A percentile compares a stretch with the other conserved stretches of the same genome.
These are phyloP conservation scores for Phytophthora meadii DNA, from an alignment of 352 stramenopile genomes.

Conservation along the genomic window DNA sequence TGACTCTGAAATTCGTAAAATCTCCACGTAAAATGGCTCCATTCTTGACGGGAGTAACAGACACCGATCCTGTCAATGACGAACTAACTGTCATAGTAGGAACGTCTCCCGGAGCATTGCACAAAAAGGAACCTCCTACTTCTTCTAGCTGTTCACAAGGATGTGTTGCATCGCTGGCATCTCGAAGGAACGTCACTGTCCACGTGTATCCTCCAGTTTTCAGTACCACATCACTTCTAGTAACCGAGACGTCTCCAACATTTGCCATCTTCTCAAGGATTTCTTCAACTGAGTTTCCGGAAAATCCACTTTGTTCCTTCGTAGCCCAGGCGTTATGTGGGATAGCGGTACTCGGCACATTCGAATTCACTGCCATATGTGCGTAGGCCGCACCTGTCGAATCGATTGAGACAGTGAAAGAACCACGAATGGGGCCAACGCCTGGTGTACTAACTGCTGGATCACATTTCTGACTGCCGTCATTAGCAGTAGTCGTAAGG, in stretches of 20 bases:
- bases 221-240: slow-evolving; percentile 82
- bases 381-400: slow-evolving; percentile 45
- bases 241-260: slow-evolving; percentile 94
- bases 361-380: slow-evolving; percentile 73
- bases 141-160: slow-evolving; percentile 76
- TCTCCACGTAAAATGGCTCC: slow-evolving; percentile 89
- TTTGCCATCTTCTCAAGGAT: slow-evolving; percentile 95
- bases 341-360: slow-evolving; percentile 83
- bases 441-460: slow-evolving; percentile 33
- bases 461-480: slow-evolving; percentile 61
- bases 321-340: slow-evolving; percentile 93
- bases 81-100: slow-evolving; percentile 32
- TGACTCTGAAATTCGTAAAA: slow-evolving; percentile 90
- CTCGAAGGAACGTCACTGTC: slow-evolving; percentile 95
- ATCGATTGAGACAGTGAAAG: slow-evolving; percentile 92
- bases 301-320: slow-evolving; percentile 87
- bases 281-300: slow-evolving; percentile 94
- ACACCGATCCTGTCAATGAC: slow-evolving; percentile 40
- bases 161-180: slow-evolving; percentile 51
- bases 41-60: slow-evolving; percentile 42
- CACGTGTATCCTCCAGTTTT: slow-evolving; percentile 94
- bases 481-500: slow-evolving; percentile 65
- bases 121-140: slow-evolving; percentile 63
- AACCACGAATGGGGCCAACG: slow-evolving; percentile 90
- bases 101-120: slow-evolving; percentile 94